Conservation (phyloP, 192 early-diverging fungal species). For the Coemansia sp. region DNA sequence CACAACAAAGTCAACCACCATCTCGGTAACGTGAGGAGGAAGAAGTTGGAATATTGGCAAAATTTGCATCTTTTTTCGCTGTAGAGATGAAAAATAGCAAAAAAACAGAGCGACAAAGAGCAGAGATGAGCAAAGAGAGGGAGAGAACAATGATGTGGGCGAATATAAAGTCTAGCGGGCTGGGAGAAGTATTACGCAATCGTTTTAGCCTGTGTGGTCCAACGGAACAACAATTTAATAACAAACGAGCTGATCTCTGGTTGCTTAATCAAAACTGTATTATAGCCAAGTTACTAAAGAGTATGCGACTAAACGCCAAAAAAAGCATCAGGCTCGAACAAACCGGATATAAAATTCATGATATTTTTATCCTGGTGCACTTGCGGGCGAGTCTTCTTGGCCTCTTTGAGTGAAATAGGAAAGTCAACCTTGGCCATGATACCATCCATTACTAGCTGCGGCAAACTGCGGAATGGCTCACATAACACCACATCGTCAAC, state of each 20-base stretch:
- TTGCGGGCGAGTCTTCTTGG: conserved; percentile 33
- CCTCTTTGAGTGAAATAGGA: conserved; percentile 46
- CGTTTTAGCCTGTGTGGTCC: too few species aligned
- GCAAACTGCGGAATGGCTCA: conserved; percentile 16
- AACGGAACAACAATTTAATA: too few species aligned
- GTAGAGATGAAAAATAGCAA: too few species aligned
- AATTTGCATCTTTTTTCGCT: not conserved
- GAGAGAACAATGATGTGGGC: too few species aligned
- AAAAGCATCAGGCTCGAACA: not conserved
- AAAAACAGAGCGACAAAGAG: too few species aligned
- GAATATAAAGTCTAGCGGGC: too few species aligned
- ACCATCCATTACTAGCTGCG: conserved; percentile 13
- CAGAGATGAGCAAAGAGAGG: too few species aligned
- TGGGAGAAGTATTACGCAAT: too few species aligned
- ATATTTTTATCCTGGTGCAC: not conserved
- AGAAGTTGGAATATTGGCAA: not conserved
- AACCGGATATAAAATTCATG: not conserved
- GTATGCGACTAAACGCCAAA: not conserved
- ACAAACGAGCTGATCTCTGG: too few species aligned
- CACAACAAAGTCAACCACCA: not conserved
- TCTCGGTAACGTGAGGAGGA: not conserved
- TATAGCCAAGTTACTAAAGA: not conserved
- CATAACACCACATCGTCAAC: not conserved
- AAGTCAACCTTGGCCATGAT: conserved; percentile 24
- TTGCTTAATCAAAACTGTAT: too few species aligned